Base-by-base conservation (phyloP, 441 rosid genomes). In the Geranium incanum region DNA sequence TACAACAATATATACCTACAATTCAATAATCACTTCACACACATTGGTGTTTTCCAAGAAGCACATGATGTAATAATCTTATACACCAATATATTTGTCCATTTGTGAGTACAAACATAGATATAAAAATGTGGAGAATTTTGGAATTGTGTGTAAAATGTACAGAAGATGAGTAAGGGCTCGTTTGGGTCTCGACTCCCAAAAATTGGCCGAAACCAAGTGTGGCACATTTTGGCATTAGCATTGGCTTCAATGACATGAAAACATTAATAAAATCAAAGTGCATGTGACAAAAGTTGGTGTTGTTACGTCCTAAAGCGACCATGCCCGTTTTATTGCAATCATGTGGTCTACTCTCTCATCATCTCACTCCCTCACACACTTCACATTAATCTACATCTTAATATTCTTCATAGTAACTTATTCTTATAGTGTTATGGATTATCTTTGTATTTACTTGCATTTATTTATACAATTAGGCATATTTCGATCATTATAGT, bases 321-420 rank as follows among this genome's bases (percentile, higher is more conserved):
- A 66, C 69, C 69, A 33, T 19, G 69, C 69, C 69, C 69, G 69
- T 66, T 66, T 66, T 39, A 18, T n/a, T 66, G 69, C 69, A 66
- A 66, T 66, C 69, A 66, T 66, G 69, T 37, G 69, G 69, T 66
- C 69, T 66, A 15, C 50, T 66, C 15, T 66, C 41, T 66, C 36
- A 66, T 66, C 9, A 66, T 66, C 38, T 18, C 65, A 6, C 6
- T 59, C 28, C 4, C 9, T 59, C 5, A 6, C 0, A 1, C 19
- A 59, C 5, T 9, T 59, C 4, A 1, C 19, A 59, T 16, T 9
- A 0, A 3, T 28, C 19, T 59, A 6, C 33, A 16, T 59, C 6
- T 59, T 59, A 3, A 5, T 3, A 15, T 18, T 21, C 18, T 18
- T 18, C 19, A 6, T 55, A 6, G 11, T 6, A 6, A 11, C n/a